These are phyloP conservation scores for Kazachstania bromeliacearum DNA, from an alignment of 805 yeast genomes.

Conservation along the genomic window DNA sequence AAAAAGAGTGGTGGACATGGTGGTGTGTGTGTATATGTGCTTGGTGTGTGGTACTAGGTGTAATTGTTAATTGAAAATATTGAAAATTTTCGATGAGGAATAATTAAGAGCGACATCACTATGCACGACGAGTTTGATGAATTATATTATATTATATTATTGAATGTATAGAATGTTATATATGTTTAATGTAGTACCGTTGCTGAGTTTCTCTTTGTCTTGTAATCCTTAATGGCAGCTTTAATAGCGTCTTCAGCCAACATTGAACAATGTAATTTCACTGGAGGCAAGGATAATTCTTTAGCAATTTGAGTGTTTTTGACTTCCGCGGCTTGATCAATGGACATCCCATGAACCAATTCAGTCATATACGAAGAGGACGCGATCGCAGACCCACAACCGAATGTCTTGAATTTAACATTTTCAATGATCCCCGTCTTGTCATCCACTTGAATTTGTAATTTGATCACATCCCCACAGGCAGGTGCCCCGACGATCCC, in stretches of 20 bases:
- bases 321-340: slow-evolving; percentile 87
- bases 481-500: slow-evolving; percentile 99
- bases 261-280: slow-evolving; percentile 96
- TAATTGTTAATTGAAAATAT: too few species aligned
- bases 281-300: slow-evolving; percentile 92
- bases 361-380: slow-evolving; percentile 92
- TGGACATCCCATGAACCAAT: slow-evolving; percentile 84
- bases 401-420: slow-evolving; percentile 96
- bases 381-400: slow-evolving; percentile 98
- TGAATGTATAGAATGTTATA: not conserved
- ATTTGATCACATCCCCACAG: slow-evolving; percentile 97
- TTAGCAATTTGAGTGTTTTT: slow-evolving; percentile 92
- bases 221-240: slow-evolving; percentile 92
- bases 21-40: not conserved
- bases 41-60: not conserved
- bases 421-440: slow-evolving; percentile 85
- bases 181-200: slow-evolving; percentile 11
- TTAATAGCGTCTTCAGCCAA: slow-evolving; percentile 98
- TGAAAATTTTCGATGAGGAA: too few species aligned
- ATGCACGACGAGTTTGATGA: not conserved
- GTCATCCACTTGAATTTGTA: slow-evolving; percentile 89
- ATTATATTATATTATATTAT: not conserved
- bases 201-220: slow-evolving; percentile 52
- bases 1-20: slow-evolving; percentile 68
- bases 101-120: too few species aligned